Evolutionary conservation across 176 grass and related monocot genomes (phyloP), one percentile per base, ranked within the genome.

Genomic region (Phoenix roebelenii): DNA sequence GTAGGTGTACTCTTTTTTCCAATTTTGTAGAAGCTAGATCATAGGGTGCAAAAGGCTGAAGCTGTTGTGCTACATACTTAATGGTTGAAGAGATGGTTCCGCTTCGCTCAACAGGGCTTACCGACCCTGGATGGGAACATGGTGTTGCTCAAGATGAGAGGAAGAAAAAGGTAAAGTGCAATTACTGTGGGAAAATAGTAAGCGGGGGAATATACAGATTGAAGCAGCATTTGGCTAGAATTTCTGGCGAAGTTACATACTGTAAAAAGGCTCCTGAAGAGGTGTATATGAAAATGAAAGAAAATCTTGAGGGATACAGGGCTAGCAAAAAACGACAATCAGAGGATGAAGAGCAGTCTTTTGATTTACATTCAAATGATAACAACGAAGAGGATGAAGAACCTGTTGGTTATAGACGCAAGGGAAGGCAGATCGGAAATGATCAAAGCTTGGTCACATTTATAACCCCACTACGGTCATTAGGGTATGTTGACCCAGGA

Each of bases 171-270:
- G 72, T 75, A 7, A 75, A 59, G 25, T 75, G 72, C 72, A 75
- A 75, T 56, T 75, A 75, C 55, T 75, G 72, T 52, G 72, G 62
- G 23, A 75, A 75, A 51, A 20, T 75, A 51, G 72, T 75, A 22
- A 75, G 72, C 22, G 72, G 72, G 20, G 72, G 72, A 29, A 59
- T 75, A 50, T 75, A 75, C 18, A 66, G 72, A 59, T 64, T 75
- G 54, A 75, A 75, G 55, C 72, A 75, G 58, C 72, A 75, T 52
- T 59, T 75, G 48, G 72, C 72, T n/a, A 75, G 72, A 75, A 75
- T 75, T 26, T 59, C 72, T 16, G 72, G 72, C 3, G 62, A 75
- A 75, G 72, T 75, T 59, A 66, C 72, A 58, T 75, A 66, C 50
- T 75, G 72, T 24, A 75, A 28, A 58, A 65, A 59, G 61, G 72